Evolutionary conservation across 106 monocot genomes (phyloP).

Genomic region (Dendrobium huoshanense): DNA sequence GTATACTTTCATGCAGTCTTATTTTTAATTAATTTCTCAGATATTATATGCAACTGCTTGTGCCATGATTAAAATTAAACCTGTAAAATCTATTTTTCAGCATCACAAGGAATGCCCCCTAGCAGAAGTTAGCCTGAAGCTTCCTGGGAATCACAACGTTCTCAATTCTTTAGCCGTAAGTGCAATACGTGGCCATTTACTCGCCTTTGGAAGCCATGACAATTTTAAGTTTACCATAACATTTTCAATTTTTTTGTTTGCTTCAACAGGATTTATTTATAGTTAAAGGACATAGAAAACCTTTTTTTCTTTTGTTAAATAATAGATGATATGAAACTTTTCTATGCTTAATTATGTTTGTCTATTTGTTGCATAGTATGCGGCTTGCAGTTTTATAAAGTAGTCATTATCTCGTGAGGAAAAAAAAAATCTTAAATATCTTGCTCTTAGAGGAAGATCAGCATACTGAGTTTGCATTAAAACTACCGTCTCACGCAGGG

Average conservation of each 20-base stretch:
- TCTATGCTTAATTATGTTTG: neutral
- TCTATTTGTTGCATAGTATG: neutral
- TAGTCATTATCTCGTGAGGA: neutral
- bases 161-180: slow-evolving; percentile 41
- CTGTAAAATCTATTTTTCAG: slow-evolving; percentile 13
- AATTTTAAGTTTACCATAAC: neutral
- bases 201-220: neutral
- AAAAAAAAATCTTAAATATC: neutral
- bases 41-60: neutral
- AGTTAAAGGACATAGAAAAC: neutral
- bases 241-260: neutral
- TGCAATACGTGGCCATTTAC: neutral
- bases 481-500: neutral
- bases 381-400: neutral
- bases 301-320: neutral
- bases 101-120: slow-evolving; percentile 19
- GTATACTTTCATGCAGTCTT: neutral
- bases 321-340: neutral
- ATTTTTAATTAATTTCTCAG: neutral
- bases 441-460: neutral
- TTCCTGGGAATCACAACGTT: slow-evolving; percentile 46
- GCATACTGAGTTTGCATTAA: neutral
- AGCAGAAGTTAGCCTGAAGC: slow-evolving; percentile 18
- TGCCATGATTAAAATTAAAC: neutral
- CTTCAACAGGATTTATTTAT: neutral